A percentile compares a stretch with the other conserved stretches of the same genome.
These are phyloP conservation scores for Exophiala spinifera DNA, from an alignment of 2,329 filamentous ascomycete genomes.

Conservation along the genomic window DNA sequence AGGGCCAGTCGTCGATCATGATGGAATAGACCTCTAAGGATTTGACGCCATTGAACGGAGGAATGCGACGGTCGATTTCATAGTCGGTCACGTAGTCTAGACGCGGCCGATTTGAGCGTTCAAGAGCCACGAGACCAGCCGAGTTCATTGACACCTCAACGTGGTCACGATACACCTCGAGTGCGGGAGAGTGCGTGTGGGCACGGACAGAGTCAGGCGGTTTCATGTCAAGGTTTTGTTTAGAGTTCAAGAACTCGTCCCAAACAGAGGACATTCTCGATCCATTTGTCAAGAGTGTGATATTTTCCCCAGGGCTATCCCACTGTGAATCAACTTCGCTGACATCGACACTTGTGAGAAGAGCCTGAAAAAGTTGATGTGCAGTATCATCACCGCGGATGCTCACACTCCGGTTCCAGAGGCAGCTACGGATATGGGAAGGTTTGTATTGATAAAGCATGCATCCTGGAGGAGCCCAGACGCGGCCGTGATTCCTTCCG, in stretches of 20 bases:
- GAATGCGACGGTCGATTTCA: no score
- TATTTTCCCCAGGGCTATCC: slow-evolving; percentile 31
- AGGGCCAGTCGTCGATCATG: slow-evolving; percentile 44
- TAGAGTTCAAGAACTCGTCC: slow-evolving; percentile 52
- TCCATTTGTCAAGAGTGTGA: slow-evolving; percentile 45
- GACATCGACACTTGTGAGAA: slow-evolving; percentile 49
- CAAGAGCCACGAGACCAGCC: no score
- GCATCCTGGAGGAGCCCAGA: slow-evolving; percentile 61
- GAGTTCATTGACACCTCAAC: neutral
- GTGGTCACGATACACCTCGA: no score
- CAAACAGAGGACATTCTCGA: slow-evolving; percentile 57
- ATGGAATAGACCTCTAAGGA: slow-evolving; percentile 30
- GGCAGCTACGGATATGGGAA: slow-evolving; percentile 53
- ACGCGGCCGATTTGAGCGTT: no score
- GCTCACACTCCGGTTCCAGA: slow-evolving; percentile 51
- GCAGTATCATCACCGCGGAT: slow-evolving; percentile 61
- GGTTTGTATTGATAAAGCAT: slow-evolving; percentile 55
- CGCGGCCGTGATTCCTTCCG: slow-evolving; percentile 31
- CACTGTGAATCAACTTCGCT: slow-evolving; percentile 5
- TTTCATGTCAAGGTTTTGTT: no score
- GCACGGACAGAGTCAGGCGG: no score
- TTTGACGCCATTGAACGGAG: slow-evolving; percentile 29
- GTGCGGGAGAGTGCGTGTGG: no score
- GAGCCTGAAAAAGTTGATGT: slow-evolving; percentile 60
- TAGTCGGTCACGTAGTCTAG: no score